A percentile compares a stretch with the other conserved stretches of the same genome.
phyloP scores from a whole-genome alignment of 768 basidiomycete species.

The Auricularia sp. region DNA sequence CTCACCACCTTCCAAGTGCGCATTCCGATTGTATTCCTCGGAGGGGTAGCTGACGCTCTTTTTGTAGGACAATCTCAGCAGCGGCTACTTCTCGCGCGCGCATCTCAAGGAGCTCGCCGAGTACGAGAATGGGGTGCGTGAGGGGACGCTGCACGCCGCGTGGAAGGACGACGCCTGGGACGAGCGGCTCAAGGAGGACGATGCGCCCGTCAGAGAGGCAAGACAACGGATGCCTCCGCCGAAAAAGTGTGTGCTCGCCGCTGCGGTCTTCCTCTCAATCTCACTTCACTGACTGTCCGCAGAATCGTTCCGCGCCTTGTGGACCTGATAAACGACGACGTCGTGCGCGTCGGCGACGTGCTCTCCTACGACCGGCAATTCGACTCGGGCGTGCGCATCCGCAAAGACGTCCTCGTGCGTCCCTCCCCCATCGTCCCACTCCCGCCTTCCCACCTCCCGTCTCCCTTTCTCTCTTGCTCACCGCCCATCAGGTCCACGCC shows the following conservation, averaged over 20 bases:
- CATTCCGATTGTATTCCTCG: neutral
- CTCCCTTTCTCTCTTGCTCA: neutral
- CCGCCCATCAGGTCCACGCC: neutral
- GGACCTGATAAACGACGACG: neutral
- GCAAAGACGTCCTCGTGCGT: neutral
- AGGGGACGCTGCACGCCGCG: neutral
- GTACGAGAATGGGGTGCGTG: neutral
- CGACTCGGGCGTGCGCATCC: neutral
- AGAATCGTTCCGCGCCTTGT: neutral
- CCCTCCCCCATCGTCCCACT: no score
- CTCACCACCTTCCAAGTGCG: neutral
- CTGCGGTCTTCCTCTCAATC: neutral
- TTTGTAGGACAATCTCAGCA: neutral
- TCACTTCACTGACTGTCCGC: neutral
- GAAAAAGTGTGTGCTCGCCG: neutral
- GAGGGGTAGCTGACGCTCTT: no score
- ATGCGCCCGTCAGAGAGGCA: neutral
- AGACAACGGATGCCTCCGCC: neutral
- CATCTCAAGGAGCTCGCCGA: neutral
- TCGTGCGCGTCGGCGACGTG: neutral
- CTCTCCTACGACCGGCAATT: neutral
- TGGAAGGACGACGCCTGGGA: constrained; percentile 1
- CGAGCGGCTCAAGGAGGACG: neutral
- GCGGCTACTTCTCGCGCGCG: neutral
- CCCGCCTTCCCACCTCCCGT: no score